Conservation (phyloP, 164 flowering plant species). For the Piper longum region DNA sequence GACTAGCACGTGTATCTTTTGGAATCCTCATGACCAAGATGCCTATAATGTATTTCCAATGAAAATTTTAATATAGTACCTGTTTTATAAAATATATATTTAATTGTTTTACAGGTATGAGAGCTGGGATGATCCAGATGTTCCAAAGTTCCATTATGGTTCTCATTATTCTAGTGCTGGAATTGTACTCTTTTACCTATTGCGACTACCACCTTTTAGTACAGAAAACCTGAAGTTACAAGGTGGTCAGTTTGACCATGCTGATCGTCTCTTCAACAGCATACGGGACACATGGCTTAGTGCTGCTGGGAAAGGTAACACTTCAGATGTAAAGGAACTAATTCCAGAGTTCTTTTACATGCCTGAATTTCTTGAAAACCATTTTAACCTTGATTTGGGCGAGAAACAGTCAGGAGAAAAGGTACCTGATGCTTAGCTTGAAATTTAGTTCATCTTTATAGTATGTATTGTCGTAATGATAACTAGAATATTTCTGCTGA, state of each 20-base stretch:
- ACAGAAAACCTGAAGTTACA: constrained; percentile 92
- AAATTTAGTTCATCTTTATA: not conserved
- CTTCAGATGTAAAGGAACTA: constrained; percentile 97
- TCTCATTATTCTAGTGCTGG: constrained; percentile 99
- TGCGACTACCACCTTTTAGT: constrained; percentile 94
- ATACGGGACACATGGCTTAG: constrained; percentile 87
- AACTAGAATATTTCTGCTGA: not conserved
- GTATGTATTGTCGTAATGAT: not conserved
- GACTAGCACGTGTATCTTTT: not conserved
- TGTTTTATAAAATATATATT: too few species aligned
- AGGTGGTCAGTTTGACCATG: constrained; percentile 99
- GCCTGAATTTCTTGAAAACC: constrained; percentile 91
- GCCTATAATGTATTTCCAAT: too few species aligned
- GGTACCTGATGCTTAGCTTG: constrained; percentile 23
- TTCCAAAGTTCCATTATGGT: constrained; percentile 98
- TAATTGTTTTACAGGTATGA: constrained; percentile 48
- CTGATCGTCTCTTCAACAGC: constrained; percentile 97
- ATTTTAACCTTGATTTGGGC: constrained; percentile 80
- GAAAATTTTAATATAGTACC: too few species aligned
- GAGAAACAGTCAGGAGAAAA: constrained; percentile 99
- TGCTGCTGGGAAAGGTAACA: constrained; percentile 99
- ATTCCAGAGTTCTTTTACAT: constrained; percentile 97
- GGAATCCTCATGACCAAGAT: too few species aligned
- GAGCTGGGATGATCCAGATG: constrained; percentile 99
- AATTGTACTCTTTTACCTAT: constrained; percentile 90